Percentiles rank a stretch among this genome's conserved stretches.
Evolutionary conservation across 2,329 filamentous ascomycete genomes (phyloP).

Genomic region (Verticillium klebahnii): DNA sequence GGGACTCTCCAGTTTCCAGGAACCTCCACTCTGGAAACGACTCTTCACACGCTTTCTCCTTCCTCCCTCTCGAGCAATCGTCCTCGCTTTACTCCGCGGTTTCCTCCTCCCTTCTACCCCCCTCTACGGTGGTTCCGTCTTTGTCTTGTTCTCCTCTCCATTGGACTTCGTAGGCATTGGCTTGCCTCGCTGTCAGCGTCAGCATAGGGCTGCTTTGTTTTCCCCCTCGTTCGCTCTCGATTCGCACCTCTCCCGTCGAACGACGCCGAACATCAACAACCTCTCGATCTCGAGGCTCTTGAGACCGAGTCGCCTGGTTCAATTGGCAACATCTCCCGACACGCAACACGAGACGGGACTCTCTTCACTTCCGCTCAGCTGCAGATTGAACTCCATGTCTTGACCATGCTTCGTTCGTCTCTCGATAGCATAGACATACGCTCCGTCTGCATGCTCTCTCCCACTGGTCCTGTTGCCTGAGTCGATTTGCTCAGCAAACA

Average conservation of each 20-base stretch:
- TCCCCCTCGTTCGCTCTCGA: neutral
- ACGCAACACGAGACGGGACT: neutral
- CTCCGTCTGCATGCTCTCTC: constrained; percentile 11
- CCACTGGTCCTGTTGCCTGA: constrained; percentile 19
- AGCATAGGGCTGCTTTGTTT: neutral
- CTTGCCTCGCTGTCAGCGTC: neutral
- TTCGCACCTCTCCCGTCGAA: neutral
- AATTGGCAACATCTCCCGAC: neutral
- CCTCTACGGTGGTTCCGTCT: neutral
- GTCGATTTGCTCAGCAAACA: constrained; percentile 37
- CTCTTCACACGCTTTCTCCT: neutral
- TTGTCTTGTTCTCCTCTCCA: neutral
- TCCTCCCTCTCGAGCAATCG: neutral
- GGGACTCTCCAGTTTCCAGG: neutral
- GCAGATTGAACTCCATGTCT: constrained; percentile 13
- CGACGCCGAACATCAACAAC: neutral
- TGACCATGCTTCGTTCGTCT: constrained; percentile 14
- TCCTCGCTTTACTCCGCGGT: neutral
- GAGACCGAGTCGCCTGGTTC: neutral
- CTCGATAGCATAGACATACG: constrained; percentile 9
- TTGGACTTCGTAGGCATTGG: neutral
- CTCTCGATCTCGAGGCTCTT: neutral
- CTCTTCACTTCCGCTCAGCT: constrained; percentile 5
- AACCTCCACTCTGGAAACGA: neutral
- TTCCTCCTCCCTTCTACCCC: neutral